Evolutionary conservation across 257 asterid species (phyloP), one percentile per base, ranked within the genome.

Genomic region (Ligustrum vulgare): DNA sequence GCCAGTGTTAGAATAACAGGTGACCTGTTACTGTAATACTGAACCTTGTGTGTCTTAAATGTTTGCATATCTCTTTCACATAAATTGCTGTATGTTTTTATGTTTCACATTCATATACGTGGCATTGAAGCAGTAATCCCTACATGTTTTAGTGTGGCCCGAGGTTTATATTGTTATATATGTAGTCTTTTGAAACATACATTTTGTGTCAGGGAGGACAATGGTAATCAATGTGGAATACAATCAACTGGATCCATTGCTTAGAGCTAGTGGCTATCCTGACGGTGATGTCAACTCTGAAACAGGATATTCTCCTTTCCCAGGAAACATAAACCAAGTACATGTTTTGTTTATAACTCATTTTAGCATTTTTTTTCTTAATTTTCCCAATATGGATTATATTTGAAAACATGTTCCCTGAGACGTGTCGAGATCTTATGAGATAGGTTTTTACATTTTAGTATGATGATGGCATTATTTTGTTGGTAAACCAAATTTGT

Each of bases 181-280:
- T 22, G 1, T 28, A 47, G 64, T 75, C 69, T 32, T 34, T 70
- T 77, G 58, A 58, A 79, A 74, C 74, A 37, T 16, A 54, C 66
- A 66, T 25, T 71, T 69, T 75, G 63, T 60, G 32, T 76, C 91
- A 95, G 98, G 99, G 79, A 85, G 97, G 86, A 74, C 97, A 20
- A 95, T 95, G 99, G 99, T 95, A 89, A 93, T 95, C 80, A 95
- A 95, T 87, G 99, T 95, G 88, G 99, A 95, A 82, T 95, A 95
- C 91, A 95, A 95, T 85, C 99, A 95, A 87, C 93, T 95, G 71
- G 99, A 95, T 83, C 99, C 99, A 47, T 81, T 95, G 91, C 90
- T 95, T 81, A 84, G 99, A 82, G 99, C 97, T 67, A 79, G 96
- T 70, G 99, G 96, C 66, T 72, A 87, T 86, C 90, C 99, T 7